Conservation (phyloP, 73 alveolate species). For the Stentor roeselii region DNA sequence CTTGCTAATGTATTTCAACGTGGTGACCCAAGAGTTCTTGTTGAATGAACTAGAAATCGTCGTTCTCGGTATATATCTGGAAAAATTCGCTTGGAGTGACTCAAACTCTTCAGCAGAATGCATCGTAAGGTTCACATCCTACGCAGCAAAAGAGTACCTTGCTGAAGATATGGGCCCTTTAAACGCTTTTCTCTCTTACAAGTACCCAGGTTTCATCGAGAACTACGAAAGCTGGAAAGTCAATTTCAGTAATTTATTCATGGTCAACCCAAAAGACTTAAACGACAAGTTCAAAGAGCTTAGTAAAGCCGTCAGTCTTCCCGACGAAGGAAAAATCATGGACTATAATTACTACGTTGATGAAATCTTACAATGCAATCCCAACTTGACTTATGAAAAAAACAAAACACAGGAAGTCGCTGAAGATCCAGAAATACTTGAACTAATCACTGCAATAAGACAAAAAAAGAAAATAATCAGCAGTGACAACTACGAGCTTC, state of each 20-base stretch:
- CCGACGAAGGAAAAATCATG: slow-evolving; percentile 1
- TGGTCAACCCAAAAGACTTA: neutral
- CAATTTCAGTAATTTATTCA: neutral
- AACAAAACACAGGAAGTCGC: neutral
- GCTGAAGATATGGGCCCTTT: neutral
- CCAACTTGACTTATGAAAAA: neutral
- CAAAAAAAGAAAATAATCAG: neutral
- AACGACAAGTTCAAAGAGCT: slow-evolving; percentile 11
- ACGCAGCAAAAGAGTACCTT: neutral
- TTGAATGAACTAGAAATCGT: slow-evolving; percentile 18
- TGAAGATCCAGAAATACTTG: neutral
- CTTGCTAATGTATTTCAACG: neutral
- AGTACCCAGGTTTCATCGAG: slow-evolving; percentile 5
- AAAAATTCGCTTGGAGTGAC: slow-evolving; percentile 17
- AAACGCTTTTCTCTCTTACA: neutral
- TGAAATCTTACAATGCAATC: neutral
- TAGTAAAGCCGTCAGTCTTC: neutral
- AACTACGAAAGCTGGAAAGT: neutral
- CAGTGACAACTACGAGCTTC: neutral
- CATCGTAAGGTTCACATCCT: neutral
- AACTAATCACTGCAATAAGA: neutral
- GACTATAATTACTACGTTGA: slow-evolving; percentile 25
- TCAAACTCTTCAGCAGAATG: neutral
- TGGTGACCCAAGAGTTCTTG: neutral
- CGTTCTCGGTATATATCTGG: neutral